Evolutionary conservation across 768 basidiomycete genomes (phyloP).

Genomic region (Naganishia vaughanmartiniae): DNA sequence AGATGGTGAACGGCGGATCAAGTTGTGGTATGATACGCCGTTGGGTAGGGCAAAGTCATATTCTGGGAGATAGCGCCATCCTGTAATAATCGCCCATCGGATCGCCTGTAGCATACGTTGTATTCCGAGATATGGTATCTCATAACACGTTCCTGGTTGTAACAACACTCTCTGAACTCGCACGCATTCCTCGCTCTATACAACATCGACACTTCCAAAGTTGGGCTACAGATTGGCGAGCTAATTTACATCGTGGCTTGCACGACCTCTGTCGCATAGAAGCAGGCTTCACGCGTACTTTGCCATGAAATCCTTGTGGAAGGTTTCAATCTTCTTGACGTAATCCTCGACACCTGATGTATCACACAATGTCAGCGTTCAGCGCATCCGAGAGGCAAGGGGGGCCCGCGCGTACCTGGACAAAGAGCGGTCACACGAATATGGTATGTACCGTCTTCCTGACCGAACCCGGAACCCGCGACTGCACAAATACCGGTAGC

Average conservation of each 20-base stretch:
- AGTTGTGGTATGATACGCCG: conserved; percentile 71
- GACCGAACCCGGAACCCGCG: conserved; percentile 91
- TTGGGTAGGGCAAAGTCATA: conserved; percentile 20
- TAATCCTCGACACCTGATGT: conserved; percentile 77
- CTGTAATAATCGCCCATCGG: not conserved
- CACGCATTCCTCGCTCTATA: not conserved
- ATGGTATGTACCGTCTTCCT: conserved; percentile 84
- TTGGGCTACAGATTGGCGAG: not conserved
- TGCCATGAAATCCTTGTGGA: conserved; percentile 64
- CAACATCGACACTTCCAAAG: not conserved
- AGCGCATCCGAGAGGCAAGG: not conserved
- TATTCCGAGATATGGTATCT: not conserved
- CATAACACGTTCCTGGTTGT: not conserved
- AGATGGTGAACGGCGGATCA: conserved; percentile 71
- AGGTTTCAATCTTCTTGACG: conserved; percentile 73
- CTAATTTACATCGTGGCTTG: not conserved
- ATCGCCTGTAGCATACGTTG: not conserved
- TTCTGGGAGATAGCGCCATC: conserved; percentile 8
- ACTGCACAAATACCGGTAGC: conserved; percentile 74
- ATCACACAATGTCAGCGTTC: not conserved
- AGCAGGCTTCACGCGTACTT: conserved; percentile 61
- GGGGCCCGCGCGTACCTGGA: conserved; percentile 53
- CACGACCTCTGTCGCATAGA: conserved; percentile 59
- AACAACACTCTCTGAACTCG: not conserved
- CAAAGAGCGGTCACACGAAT: conserved; percentile 91